Evolutionary conservation across 305 asterid species (phyloP), one percentile per base, ranked within the genome.

Genomic region (Ajuga reptans): DNA sequence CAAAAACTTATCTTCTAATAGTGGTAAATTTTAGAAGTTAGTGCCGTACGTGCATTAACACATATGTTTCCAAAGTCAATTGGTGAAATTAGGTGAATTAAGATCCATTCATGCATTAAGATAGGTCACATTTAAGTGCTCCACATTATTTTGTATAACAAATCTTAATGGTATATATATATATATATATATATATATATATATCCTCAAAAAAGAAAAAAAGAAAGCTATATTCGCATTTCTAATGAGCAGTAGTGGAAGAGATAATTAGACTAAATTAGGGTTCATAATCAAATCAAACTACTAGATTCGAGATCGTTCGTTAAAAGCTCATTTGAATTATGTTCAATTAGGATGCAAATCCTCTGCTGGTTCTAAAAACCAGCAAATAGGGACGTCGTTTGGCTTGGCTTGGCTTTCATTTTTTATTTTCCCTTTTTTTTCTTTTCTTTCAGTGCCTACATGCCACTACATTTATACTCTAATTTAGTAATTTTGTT

Each of bases 181-280:
- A 36, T 16, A 8, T 1, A 14, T 31, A 29, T 52, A 50, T 47
- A 42, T 42, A 18, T 9, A 18, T 51, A 17, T 18, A 16, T 50
- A 2, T 52, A 52, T 41, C 2, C 27, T 21, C 1, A 21, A 21
- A 2, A 21, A 21, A 21, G 2, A 21, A 2, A 2, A 21, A 21
- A 21, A 21, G 36, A 31, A 31, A 31, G 36, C 36, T 31, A 31
- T 16, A 50, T 65, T 47, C 54, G 9, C 29, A 53, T 67, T 41
- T 45, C 5, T 34, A 46, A 31, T 55, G 57, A 29, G 50, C 41
- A n/a, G 27, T 21, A 21, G 52, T 62, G 66, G 37, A 51, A 45
- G 72, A 31, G 82, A 74, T 52, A 75, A 71, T 37, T 68, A 57
- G 5, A n/a, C n/a, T n/a, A n/a, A n/a, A n/a, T n/a, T n/a, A n/a